Conservation (phyloP, 2,329 filamentous ascomycete genomes). For the Cercospora sp. region DNA sequence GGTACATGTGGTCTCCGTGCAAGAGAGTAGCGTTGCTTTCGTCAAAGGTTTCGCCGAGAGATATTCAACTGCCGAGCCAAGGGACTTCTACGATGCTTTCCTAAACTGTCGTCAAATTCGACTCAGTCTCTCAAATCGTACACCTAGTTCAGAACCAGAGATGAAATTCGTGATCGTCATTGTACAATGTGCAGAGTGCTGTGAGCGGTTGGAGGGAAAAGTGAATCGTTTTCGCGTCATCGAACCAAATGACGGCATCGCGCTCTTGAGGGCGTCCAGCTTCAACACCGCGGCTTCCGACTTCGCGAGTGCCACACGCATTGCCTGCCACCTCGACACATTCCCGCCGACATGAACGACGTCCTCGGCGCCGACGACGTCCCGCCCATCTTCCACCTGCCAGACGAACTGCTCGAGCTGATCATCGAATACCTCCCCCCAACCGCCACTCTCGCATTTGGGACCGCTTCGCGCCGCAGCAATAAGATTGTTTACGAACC, state of each 20-base stretch:
- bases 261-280: neutral
- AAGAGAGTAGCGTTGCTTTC: neutral
- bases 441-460: slow-evolving; percentile 52
- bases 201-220: neutral
- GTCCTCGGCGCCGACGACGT: slow-evolving; percentile 9
- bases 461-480: slow-evolving; percentile 65
- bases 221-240: neutral
- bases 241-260: neutral
- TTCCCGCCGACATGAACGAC: neutral
- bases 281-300: neutral
- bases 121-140: neutral
- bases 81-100: neutral
- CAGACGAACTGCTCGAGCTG: slow-evolving; percentile 81
- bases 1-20: too few relatives aligned
- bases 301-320: neutral
- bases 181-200: neutral
- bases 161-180: neutral
- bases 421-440: slow-evolving; percentile 67
- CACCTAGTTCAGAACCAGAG: neutral
- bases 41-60: neutral
- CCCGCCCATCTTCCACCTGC: slow-evolving; percentile 50
- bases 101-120: neutral
- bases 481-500: slow-evolving; percentile 67
- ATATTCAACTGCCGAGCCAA: neutral
- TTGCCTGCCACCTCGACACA: neutral